phyloP scores from a whole-genome alignment of 305 asterid genomes.

The Solanum chacoense region DNA sequence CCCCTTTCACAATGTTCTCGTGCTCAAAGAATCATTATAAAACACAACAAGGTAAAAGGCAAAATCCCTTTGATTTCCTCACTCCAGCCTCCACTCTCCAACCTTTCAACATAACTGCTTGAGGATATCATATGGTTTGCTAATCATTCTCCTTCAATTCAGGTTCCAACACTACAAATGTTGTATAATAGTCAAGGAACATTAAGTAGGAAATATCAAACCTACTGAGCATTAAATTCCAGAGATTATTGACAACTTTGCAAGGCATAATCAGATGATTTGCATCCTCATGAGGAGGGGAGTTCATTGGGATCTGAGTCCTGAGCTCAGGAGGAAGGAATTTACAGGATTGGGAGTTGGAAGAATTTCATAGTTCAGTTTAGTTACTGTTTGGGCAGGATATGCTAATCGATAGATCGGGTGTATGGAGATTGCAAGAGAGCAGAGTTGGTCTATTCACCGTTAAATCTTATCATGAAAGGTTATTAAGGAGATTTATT shows the following conservation, averaged over 20 bases:
- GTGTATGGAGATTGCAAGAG: neutral
- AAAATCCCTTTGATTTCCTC: neutral
- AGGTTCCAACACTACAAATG: neutral
- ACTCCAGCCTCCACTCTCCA: neutral
- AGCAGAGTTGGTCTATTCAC: neutral
- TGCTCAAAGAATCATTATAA: neutral
- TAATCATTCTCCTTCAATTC: neutral
- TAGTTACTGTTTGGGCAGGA: neutral
- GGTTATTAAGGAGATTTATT: neutral
- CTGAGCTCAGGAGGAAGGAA: neutral
- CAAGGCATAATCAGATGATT: neutral
- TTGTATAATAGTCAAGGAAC: neutral
- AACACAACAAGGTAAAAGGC: neutral
- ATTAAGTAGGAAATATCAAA: neutral
- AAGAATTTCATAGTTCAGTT: neutral
- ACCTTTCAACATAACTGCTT: neutral
- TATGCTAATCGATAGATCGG: neutral
- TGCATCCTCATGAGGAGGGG: neutral
- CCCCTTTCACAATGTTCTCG: neutral
- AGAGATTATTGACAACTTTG: neutral
- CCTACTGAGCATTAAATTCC: neutral
- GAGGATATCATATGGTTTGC: neutral
- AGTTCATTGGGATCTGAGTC: neutral
- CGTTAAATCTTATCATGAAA: neutral
- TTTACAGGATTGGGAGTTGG: neutral